Evolutionary conservation across 2,329 filamentous ascomycete genomes (phyloP), one percentile per base, ranked within the genome.

Genomic region (Cladophialophora exuberans): DNA sequence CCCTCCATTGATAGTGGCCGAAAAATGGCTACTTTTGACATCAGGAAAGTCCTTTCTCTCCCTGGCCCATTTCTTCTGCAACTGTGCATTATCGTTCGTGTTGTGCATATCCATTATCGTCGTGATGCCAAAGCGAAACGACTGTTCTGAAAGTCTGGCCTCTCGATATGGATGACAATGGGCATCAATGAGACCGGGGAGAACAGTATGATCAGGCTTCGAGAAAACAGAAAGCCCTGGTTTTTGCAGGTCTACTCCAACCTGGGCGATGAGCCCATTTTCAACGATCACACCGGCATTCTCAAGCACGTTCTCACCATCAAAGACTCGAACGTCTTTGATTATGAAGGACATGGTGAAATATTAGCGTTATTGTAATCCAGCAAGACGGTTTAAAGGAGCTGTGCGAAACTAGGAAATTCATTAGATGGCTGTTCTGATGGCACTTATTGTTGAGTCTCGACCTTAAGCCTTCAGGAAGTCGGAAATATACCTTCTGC

Each of bases 1-100:
- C 2, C 79, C 78, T 28, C 73, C 76, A 2, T 78, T 69, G 15
- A 81, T 73, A 0, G 77, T 80, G 3, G 78, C 79, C 0, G 74
- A 70, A 58, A 73, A 69, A 9, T 75, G 74, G 2, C 73, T 72
- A 0, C 72, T 76, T 60, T 79, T 80, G 64, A 79, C 71, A 46
- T 78, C 74, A 2, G 54, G 45, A 25, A 38, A 42, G n/a, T 57
- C 48, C 23, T 30, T 52, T 42, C 43, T 46, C 26, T 52, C 49
- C 18, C 31, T 42, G 4, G 48, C 54, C 42, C 41, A 47, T 25
- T 50, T 26, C 20, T 57, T 57, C 45, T 38, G 35, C 20, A 23
- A 18, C 4, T 41, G 13, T 13, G 33, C 45, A 23, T 57, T 43
- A 3, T 42, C 43, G 11, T 49, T 35, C 15, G 33, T 6, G 22